phyloP scores from a whole-genome alignment of 495 filamentous ascomycete species.

The Aspergillus hancockii region DNA sequence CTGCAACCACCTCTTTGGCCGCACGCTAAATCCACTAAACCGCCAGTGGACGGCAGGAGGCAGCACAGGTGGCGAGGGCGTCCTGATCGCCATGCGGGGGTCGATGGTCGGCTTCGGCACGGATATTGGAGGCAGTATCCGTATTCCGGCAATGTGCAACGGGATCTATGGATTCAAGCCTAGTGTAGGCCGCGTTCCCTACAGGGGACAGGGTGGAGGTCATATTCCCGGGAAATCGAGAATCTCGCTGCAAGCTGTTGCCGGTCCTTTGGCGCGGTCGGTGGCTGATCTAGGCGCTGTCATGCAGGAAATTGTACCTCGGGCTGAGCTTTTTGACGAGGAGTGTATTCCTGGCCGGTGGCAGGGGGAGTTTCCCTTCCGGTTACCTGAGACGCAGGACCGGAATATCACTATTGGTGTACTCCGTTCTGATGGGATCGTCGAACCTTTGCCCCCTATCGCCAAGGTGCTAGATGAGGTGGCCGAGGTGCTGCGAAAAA shows the following conservation, averaged over 20 bases:
- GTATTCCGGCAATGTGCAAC: conserved; percentile 60
- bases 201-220: conserved; percentile 46
- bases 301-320: conserved; percentile 52
- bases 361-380: conserved; percentile 25
- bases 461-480: conserved; percentile 54
- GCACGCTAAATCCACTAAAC: conserved; percentile 65
- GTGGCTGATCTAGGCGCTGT: conserved; percentile 48
- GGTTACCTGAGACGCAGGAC: neutral
- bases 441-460: conserved; percentile 61
- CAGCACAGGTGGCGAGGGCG: conserved; percentile 68
- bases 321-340: conserved; percentile 45
- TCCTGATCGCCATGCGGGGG: conserved; percentile 60
- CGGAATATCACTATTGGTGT: conserved; percentile 51
- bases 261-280: conserved; percentile 50
- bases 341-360: conserved; percentile 55
- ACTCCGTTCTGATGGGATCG: conserved; percentile 56
- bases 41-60: conserved; percentile 58
- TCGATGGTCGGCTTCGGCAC: conserved; percentile 68
- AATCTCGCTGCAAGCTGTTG: conserved; percentile 46
- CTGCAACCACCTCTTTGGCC: conserved; percentile 54
- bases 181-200: conserved; percentile 57
- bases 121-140: conserved; percentile 63
- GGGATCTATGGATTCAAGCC: conserved; percentile 63
- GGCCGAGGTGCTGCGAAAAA: conserved; percentile 37
- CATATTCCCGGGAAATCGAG: conserved; percentile 39